Conservation (phyloP, 257 asterid species). For the Solanum tarapatanum region DNA sequence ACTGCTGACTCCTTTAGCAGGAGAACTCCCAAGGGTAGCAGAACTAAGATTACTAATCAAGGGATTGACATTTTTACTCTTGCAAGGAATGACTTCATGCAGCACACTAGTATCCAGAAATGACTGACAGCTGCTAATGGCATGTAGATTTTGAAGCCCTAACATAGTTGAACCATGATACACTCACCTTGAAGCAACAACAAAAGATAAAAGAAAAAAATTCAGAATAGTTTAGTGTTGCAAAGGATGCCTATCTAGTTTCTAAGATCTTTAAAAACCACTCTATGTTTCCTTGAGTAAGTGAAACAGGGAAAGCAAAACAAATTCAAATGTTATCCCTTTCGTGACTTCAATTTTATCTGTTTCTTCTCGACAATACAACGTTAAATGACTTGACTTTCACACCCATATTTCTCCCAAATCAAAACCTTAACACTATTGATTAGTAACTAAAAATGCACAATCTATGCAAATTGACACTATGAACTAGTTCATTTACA, state of each 20-base stretch:
- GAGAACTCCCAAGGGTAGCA: conserved; percentile 15
- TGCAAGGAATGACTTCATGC: conserved; percentile 37
- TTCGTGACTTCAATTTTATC: neutral
- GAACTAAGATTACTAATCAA: conserved; percentile 16
- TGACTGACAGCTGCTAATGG: conserved; percentile 28
- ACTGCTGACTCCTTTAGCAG: conserved; percentile 26
- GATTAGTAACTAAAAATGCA: neutral
- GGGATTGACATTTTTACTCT: conserved; percentile 19
- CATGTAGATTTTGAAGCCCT: conserved; percentile 30
- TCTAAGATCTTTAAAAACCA: neutral
- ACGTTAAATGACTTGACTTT: neutral
- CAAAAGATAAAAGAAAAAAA: neutral
- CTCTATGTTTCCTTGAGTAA: neutral
- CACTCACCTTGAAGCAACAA: conserved; percentile 13
- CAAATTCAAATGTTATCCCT: neutral
- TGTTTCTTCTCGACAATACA: neutral
- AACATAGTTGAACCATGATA: conserved; percentile 40
- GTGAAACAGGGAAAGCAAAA: neutral
- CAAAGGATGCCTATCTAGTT: neutral
- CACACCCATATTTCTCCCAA: neutral
- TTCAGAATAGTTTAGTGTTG: neutral
- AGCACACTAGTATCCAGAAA: conserved; percentile 23
- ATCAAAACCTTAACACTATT: neutral
- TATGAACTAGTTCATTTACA: neutral
- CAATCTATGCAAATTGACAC: neutral